Base-by-base conservation (phyloP, 257 asterid species). In the Solanum microdontum region DNA sequence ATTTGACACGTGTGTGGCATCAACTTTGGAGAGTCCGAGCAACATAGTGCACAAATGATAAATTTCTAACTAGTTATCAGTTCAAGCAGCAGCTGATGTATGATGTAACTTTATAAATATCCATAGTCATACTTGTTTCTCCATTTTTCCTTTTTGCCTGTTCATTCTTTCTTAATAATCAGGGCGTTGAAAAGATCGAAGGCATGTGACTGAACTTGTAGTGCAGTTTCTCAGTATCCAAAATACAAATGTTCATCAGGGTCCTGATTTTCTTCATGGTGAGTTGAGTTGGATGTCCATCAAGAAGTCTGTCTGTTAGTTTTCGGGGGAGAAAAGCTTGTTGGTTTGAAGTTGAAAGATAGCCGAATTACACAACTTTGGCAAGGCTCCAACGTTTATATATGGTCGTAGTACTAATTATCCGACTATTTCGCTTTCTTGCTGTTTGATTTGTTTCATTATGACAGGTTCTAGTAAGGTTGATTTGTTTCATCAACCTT, bases 301-400 rank as follows among this genome's bases (percentile, higher is more conserved):
- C 60, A 8, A 8, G 60, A 83, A 43, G 30, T 13, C 58, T 87
- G 34, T 86, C 87, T 21, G 70, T 9, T 12, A 39, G n/a, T 60
- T 84, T 88, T 66, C 66, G n/a, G 23, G 86, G 28, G 58, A 40
- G 84, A 85, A 77, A 24, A 64, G n/a, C 86, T 88, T 30, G 86
- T 68, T 62, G 43, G 7, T 51, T 51, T 51, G 62, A 51, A 51
- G 62, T 51, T 51, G 62, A 51, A 17, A 51, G 62, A 51, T 17
- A 51, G 62, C 4, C 0, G 62, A 51, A 6, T 51, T 17, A 51
- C 62, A 17, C 62, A 51, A 51, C 10, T 51, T 51, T 51, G 62
- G 62, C n/a, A 51, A 51, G 10, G n/a, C 62, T 51, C n/a, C 62
- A 51, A 51, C 62, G 9, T 51, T 51, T 51, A 51, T 17, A 51